Base-by-base conservation (phyloP, 768 basidiomycete genomes). In the Tephrocybe sp. region DNA sequence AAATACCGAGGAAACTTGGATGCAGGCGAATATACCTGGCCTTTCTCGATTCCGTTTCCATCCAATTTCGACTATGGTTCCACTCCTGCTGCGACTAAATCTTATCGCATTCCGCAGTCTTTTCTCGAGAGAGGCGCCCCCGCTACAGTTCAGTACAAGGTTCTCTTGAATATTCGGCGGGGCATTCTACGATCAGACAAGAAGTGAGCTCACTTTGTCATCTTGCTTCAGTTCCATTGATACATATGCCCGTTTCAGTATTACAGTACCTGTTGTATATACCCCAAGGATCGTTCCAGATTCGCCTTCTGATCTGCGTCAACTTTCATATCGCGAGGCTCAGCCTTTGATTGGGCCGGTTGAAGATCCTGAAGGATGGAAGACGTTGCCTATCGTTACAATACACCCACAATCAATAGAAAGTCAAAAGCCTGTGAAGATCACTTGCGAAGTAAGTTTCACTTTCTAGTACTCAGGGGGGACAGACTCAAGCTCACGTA, bases 21-120 rank as follows among this genome's bases (percentile, higher is more conserved):
- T 25, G 52, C 45, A 8, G 74, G 75, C 18, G 58, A 62, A 23
- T 73, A 73, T 46, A 59, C 58, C 0, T 74, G 72, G 70, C 69
- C 72, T 5, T 74, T 75, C 50, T 67, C 69, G 3, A 68, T 77
- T 49, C 53, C 66, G 3, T 68, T 75, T 55, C 74, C 75, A 11
- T 61, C 59, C 14, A 62, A 65, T 33, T 62, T 67, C 7, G 56
- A 57, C 11, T 45, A 68, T 6, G 52, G 34, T 3, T 11, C 20
- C 24, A 24, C 28, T 12, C 33, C 45, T 4, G 25, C 44, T 32
- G 10, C 40, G 7, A 53, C 66, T 21, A 46, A 44, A 32, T 18
- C 43, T 4, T 50, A 45, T 28, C 26, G n/a, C 3, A 53, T 45
- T 9, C 72, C 74, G 0, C 68, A 71, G 38, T 67, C 72, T 0